Base-by-base conservation (phyloP, 371 early-diverging fungal species). In the Circinella minor region DNA sequence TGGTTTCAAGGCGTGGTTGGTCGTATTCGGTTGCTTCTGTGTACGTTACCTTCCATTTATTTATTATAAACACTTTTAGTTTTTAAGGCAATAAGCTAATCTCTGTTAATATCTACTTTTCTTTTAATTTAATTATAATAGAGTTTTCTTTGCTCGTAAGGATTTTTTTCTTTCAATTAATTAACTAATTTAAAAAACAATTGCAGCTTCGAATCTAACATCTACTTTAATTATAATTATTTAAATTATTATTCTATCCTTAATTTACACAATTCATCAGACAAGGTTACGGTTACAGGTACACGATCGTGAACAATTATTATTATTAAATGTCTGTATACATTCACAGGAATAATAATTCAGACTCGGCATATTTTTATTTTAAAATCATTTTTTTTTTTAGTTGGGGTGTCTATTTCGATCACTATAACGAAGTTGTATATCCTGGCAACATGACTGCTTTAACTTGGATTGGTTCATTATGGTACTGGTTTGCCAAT, bases 401-500 rank as follows among this genome's bases (percentile, higher is more conserved):
- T 67, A 73, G 77, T 37, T 82, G 80, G 80, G 82, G 82, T 14
- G 62, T 74, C 13, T 77, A 75, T 48, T 57, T 78, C 20, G 71
- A 73, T 36, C 62, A 76, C 18, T 82, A 82, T 65, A 79, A 77
- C 39, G 67, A 68, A 46, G 18, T 67, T 6, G 72, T 82, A 0
- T 82, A 79, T 65, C 66, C 74, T 20, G 75, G 72, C 9, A 63
- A 79, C 55, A 66, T 78, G 73, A 72, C 64, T 13, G 60, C 65
- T 47, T 64, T 82, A 13, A 79, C 78, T 36, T 82, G 82, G 82
- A 76, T 82, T 18, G 82, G 82, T 10, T 79, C 80, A n/a, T 74
- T 82, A 17, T 79, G 80, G 65, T 73, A 75, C 14, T 68, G 70
- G 10, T 49, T 82, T 9, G 74, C 65, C 55, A 78, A 78, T 59